phyloP scores from a whole-genome alignment of 2,329 filamentous ascomycete genomes.

The Colletotrichum falcatum region DNA sequence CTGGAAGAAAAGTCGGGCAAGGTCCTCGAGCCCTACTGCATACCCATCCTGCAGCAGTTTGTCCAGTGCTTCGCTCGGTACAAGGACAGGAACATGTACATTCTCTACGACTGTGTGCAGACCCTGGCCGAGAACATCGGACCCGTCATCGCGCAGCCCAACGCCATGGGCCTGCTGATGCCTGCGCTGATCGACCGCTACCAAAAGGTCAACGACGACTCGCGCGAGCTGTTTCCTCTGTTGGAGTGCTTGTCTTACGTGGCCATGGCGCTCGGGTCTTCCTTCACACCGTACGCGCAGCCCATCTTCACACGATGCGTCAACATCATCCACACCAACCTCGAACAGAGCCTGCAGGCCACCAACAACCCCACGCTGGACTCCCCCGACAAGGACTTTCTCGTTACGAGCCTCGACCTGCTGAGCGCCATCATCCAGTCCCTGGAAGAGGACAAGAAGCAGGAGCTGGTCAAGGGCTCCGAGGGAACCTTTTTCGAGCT shows the following conservation, averaged over 20 bases:
- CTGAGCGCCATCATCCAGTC: conserved; percentile 94
- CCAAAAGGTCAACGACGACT: conserved; percentile 87
- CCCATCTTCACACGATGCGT: conserved; percentile 91
- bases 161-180: conserved; percentile 90
- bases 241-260: conserved; percentile 98
- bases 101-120: conserved; percentile 98
- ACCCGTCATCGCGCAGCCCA: conserved; percentile 80
- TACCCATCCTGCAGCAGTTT: conserved; percentile 91
- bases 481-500: conserved; percentile 91
- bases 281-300: conserved; percentile 86
- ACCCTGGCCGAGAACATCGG: conserved; percentile 94
- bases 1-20: conserved; percentile 93
- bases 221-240: conserved; percentile 91
- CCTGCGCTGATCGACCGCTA: conserved; percentile 90
- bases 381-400: conserved; percentile 93
- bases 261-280: conserved; percentile 83
- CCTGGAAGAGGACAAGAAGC: conserved; percentile 77
- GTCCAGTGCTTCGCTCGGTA: conserved; percentile 93
- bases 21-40: conserved; percentile 84
- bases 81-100: conserved; percentile 99
- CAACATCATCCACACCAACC: conserved; percentile 90
- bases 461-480: conserved; percentile 79
- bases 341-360: conserved; percentile 82
- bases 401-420: conserved; percentile 94
- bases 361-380: conserved; percentile 77